A percentile compares a stretch with the other conserved stretches of the same genome.
These are phyloP conservation scores for Amyloporia xantha DNA, from an alignment of 768 basidiomycete genomes.

Conservation along the genomic window DNA sequence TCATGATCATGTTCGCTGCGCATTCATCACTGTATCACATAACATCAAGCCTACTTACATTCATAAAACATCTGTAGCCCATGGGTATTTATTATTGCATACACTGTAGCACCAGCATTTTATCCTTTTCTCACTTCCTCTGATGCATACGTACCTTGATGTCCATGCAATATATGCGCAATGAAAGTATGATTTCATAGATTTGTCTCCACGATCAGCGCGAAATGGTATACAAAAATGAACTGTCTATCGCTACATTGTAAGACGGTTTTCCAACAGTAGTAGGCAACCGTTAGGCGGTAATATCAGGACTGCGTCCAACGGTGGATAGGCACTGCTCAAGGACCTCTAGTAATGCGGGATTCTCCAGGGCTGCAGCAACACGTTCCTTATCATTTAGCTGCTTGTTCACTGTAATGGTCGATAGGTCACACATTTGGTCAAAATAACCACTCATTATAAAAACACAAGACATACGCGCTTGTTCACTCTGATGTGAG, in stretches of 20 bases:
- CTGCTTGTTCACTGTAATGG: constrained; percentile 86
- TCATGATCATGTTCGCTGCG: not conserved
- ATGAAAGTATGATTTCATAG: not conserved
- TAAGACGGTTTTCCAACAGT: not conserved
- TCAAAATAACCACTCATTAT: not conserved
- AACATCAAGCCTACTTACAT: not conserved
- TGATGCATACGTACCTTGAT: not conserved
- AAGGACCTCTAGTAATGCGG: constrained; percentile 75
- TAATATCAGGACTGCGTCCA: not conserved
- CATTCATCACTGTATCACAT: not conserved
- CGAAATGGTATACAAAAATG: too few relatives aligned
- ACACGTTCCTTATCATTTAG: constrained; percentile 98
- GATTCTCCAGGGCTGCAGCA: constrained; percentile 93
- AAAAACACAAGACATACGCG: constrained; percentile 44
- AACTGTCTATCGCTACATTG: too few relatives aligned
- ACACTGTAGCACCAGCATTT: constrained; percentile 2
- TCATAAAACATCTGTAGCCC: not conserved
- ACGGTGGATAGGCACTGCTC: constrained; percentile 59
- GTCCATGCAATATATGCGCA: not conserved
- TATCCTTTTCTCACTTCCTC: not conserved
- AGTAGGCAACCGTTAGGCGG: not conserved
- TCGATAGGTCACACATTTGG: not conserved
- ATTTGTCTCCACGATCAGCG: too few relatives aligned
- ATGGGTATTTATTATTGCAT: not conserved
- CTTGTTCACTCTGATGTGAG: constrained; percentile 91